phyloP scores from a whole-genome alignment of 768 basidiomycete species.

The Rossbeevera mucosa region DNA sequence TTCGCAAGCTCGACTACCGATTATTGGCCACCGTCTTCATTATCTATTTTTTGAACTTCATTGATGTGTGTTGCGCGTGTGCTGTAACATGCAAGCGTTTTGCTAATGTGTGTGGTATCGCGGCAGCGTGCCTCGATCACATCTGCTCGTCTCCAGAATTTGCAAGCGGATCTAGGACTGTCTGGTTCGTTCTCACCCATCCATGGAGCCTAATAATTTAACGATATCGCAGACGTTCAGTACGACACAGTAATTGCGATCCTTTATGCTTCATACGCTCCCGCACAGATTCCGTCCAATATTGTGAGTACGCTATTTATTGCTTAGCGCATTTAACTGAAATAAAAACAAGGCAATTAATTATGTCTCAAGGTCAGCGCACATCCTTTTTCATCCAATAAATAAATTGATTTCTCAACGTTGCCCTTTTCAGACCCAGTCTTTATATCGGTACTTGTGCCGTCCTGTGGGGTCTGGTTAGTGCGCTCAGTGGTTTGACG shows the following conservation, averaged over 20 bases:
- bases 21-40: constrained; percentile 54
- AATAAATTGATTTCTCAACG: neutral
- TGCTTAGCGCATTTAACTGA: neutral
- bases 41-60: constrained; percentile 65
- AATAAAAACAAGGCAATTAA: constrained; percentile 44
- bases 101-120: neutral
- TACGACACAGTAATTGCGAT: neutral
- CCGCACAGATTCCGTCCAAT: constrained; percentile 13
- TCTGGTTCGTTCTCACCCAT: neutral
- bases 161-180: neutral
- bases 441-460: constrained; percentile 48
- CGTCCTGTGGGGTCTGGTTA: constrained; percentile 59
- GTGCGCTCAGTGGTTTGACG: constrained; percentile 57
- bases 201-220: neutral
- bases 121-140: neutral
- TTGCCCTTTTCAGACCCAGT: constrained; percentile 44
- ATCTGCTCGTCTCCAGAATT: neutral
- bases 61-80: constrained; percentile 42
- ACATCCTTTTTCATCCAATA: neutral
- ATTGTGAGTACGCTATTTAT: neutral
- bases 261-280: neutral
- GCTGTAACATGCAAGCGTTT: neutral
- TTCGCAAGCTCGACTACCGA: constrained; percentile 52
- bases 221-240: constrained; percentile 31
- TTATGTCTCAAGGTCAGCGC: constrained; percentile 43